Conservation (phyloP, 2,329 filamentous ascomycete genomes). For the Cladobotryum mycophilum region DNA sequence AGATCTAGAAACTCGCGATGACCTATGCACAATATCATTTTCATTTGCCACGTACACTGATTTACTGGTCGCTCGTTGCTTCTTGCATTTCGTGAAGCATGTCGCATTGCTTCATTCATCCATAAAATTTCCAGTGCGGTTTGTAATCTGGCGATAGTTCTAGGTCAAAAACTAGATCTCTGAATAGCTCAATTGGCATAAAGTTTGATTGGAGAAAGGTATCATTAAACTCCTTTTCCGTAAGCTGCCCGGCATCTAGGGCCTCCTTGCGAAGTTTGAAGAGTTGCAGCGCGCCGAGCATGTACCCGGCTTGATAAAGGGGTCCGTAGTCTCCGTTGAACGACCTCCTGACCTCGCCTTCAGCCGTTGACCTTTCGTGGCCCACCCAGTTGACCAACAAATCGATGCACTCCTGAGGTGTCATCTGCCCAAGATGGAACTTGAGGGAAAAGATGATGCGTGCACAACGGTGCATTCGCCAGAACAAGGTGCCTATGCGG, state of each 20-base stretch:
- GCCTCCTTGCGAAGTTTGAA: slow-evolving; percentile 44
- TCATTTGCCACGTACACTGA: neutral
- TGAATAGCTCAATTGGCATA: slow-evolving; percentile 49
- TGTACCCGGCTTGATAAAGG: slow-evolving; percentile 54
- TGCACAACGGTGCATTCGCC: slow-evolving; percentile 56
- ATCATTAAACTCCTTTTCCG: slow-evolving; percentile 53
- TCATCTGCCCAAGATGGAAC: slow-evolving; percentile 51
- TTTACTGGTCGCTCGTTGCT: neutral
- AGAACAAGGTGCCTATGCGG: slow-evolving; percentile 52
- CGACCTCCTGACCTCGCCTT: slow-evolving; percentile 53
- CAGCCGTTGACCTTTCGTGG: slow-evolving; percentile 53
- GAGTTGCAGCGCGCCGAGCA: slow-evolving; percentile 53
- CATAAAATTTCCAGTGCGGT: slow-evolving; percentile 45
- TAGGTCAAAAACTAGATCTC: slow-evolving; percentile 39
- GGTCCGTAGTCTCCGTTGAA: slow-evolving; percentile 51
- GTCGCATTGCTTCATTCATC: slow-evolving; percentile 3
- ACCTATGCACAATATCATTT: too few relatives aligned
- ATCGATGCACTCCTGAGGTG: slow-evolving; percentile 49
- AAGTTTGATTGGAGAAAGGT: slow-evolving; percentile 42
- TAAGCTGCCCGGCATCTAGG: slow-evolving; percentile 30
- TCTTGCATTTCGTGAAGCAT: neutral
- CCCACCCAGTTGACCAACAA: slow-evolving; percentile 50
- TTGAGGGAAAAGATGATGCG: slow-evolving; percentile 53
- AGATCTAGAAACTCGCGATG: too few relatives aligned
- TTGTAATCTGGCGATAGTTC: slow-evolving; percentile 38